A percentile compares a stretch with the other conserved stretches of the same genome.
Conservation (phyloP, 345 rosid species). For the Lumnitzera racemosa region DNA sequence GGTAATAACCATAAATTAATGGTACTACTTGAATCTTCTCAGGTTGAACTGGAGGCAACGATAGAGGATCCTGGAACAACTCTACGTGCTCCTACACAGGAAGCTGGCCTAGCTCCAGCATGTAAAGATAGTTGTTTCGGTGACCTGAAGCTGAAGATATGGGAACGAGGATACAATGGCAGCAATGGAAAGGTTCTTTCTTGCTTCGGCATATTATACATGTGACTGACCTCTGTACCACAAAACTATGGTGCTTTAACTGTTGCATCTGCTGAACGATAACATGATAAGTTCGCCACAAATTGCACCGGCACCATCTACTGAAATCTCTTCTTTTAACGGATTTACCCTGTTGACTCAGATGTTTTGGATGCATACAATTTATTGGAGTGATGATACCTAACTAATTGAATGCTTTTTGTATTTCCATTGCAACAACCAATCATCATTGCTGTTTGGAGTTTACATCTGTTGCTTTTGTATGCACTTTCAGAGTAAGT, state of each 20-base stretch:
- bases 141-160: conserved; percentile 60
- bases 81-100: conserved; percentile 81
- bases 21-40: conserved; percentile 2
- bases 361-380: no score
- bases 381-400: no score
- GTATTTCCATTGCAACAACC: no score
- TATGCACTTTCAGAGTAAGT: no score
- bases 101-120: conserved; percentile 80
- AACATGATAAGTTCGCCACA: no score
- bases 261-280: no score
- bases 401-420: no score
- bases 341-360: no score
- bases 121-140: conserved; percentile 84
- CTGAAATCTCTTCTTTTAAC: no score
- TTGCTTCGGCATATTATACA: background rate
- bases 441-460: no score
- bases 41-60: conserved; percentile 80
- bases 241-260: background rate
- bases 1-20: background rate
- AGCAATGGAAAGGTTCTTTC: conserved; percentile 72
- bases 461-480: no score
- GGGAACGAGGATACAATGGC: conserved; percentile 73
- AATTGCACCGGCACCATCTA: no score
- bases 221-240: background rate
- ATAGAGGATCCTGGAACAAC: conserved; percentile 71